Conservation (phyloP, 805 yeast species). For the Candida patagonica region DNA sequence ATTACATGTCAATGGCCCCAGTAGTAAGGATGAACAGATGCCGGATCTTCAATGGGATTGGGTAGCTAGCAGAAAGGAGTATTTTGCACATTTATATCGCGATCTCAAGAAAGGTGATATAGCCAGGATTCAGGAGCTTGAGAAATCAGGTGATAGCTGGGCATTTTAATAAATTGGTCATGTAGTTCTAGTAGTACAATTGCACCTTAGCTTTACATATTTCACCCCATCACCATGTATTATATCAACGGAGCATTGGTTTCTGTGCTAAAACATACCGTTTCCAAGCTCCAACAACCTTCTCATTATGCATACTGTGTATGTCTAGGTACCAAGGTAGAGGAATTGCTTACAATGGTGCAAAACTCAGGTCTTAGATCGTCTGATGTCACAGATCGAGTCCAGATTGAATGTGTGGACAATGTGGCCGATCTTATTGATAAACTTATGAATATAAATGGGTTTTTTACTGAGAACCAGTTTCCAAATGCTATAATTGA, state of each 20-base stretch:
- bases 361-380: no score
- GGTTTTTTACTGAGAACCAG: neutral
- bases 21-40: constrained; percentile 9
- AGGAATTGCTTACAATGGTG: no score
- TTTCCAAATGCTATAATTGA: neutral
- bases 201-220: no score
- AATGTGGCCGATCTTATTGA: neutral
- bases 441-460: neutral
- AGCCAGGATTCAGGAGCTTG: constrained; percentile 9
- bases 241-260: no score
- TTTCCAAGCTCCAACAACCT: no score
- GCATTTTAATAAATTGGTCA: no score
- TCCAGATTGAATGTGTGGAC: neutral
- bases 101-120: constrained; percentile 20
- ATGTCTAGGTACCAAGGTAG: no score
- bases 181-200: no score
- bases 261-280: no score
- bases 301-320: no score
- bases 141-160: no score
- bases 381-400: neutral
- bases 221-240: no score
- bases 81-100: constrained; percentile 23
- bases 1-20: constrained; percentile 19
- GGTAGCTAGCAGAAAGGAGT: constrained; percentile 16
- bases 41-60: constrained; percentile 20